Evolutionary conservation across 495 filamentous ascomycete species (phyloP).

Genomic region (Podospora sp.): DNA sequence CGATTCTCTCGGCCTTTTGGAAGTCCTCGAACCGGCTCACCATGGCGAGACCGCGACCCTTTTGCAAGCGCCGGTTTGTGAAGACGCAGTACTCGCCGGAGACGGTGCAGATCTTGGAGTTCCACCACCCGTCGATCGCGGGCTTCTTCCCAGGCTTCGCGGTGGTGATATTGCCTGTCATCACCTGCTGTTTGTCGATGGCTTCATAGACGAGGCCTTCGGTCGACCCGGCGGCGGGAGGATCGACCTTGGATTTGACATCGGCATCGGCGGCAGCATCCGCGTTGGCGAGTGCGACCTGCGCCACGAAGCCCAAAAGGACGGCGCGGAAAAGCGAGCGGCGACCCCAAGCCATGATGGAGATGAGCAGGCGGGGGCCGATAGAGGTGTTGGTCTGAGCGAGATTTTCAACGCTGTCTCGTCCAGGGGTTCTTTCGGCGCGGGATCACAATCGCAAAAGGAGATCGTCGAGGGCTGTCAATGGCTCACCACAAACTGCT

Average conservation of each 20-base stretch:
- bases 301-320: slow-evolving; percentile 24
- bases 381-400: not conserved
- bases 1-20: slow-evolving; percentile 29
- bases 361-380: not conserved
- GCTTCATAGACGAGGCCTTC: slow-evolving; percentile 34
- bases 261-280: slow-evolving; percentile 12
- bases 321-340: slow-evolving; percentile 24
- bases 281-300: slow-evolving; percentile 15
- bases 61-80: slow-evolving; percentile 33
- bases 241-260: slow-evolving; percentile 13
- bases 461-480: not conserved
- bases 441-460: not conserved
- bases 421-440: too few species aligned
- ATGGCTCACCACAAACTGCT: not conserved
- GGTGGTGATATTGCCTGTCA: slow-evolving; percentile 32
- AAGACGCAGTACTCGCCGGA: slow-evolving; percentile 39
- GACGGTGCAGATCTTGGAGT: slow-evolving; percentile 32
- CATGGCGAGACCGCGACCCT: slow-evolving; percentile 33
- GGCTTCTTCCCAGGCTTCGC: slow-evolving; percentile 11
- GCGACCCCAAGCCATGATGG: slow-evolving; percentile 27
- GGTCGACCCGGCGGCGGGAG: slow-evolving; percentile 11
- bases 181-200: slow-evolving; percentile 31
- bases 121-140: slow-evolving; percentile 32
- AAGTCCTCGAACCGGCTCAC: slow-evolving; percentile 33
- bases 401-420: not conserved